phyloP scores from a whole-genome alignment of 345 rosid genomes.

The Salix brachista region DNA sequence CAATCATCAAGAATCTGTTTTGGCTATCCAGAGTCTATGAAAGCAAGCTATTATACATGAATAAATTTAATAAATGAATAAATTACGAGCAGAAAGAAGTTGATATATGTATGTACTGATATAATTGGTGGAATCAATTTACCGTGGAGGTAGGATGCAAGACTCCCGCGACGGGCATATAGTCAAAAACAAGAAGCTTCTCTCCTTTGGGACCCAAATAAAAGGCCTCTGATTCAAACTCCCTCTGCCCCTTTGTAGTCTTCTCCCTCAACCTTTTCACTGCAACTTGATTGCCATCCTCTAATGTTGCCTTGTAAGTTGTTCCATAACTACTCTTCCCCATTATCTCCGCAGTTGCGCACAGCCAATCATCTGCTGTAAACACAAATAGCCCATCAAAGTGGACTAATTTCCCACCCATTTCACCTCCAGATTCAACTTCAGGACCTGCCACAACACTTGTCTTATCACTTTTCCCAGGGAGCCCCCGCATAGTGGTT shows the following conservation, averaged over 20 bases:
- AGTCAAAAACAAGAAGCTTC: constrained; percentile 93
- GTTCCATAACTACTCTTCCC: constrained; percentile 93
- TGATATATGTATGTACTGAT: neutral
- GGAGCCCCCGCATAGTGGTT: constrained; percentile 12
- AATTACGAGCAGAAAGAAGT: neutral
- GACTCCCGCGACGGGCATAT: constrained; percentile 77
- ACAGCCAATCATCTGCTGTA: constrained; percentile 88
- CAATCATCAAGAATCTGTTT: neutral
- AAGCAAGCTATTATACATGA: neutral
- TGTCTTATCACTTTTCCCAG: constrained; percentile 51
- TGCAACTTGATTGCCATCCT: constrained; percentile 81
- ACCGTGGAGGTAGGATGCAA: constrained; percentile 94
- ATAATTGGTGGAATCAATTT: constrained; percentile 5
- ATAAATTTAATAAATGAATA: neutral
- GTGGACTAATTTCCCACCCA: constrained; percentile 92
- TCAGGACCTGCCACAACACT: constrained; percentile 34
- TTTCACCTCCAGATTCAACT: constrained; percentile 65
- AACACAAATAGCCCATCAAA: constrained; percentile 92
- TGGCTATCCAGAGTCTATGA: neutral
- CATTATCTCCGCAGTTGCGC: constrained; percentile 98
- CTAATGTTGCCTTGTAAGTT: constrained; percentile 89
- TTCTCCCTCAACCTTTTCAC: constrained; percentile 91
- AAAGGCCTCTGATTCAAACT: constrained; percentile 83
- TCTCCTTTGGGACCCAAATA: constrained; percentile 97
- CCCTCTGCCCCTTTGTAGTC: constrained; percentile 75